phyloP scores from a whole-genome alignment of 345 rosid genomes.

The Gossypium thurberi region DNA sequence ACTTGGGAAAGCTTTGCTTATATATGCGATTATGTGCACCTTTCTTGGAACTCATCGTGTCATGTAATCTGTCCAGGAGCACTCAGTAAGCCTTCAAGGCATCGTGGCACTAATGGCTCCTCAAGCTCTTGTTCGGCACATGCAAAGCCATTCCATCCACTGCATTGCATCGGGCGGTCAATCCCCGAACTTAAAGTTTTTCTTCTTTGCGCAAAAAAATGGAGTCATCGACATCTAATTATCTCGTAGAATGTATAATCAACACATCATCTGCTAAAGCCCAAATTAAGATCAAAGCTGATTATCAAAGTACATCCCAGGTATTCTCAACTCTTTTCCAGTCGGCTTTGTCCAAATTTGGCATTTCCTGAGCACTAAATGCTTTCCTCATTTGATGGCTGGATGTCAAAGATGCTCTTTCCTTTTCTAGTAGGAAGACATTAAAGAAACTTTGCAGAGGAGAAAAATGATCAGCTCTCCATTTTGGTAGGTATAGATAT shows the following conservation, averaged over 20 bases:
- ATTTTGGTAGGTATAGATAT: neutral
- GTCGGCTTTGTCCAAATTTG: constrained; percentile 64
- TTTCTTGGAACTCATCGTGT: constrained; percentile 4
- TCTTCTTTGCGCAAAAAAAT: constrained; percentile 88
- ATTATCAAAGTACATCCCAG: constrained; percentile 64
- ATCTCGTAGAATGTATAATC: constrained; percentile 79
- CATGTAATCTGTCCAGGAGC: constrained; percentile 43
- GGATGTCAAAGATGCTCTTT: neutral
- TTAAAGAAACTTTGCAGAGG: neutral
- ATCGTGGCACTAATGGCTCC: constrained; percentile 60
- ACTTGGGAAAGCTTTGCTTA: neutral
- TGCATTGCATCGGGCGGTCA: constrained; percentile 97
- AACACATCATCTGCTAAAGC: constrained; percentile 72
- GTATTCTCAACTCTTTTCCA: constrained; percentile 50
- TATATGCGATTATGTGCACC: neutral
- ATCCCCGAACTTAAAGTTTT: constrained; percentile 81
- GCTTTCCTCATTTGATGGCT: neutral
- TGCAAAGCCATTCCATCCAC: constrained; percentile 79
- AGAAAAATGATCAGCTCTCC: neutral
- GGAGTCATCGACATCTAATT: constrained; percentile 45
- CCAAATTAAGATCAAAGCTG: constrained; percentile 72
- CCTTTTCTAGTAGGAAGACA: neutral
- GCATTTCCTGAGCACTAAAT: constrained; percentile 14
- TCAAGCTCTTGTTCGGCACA: constrained; percentile 69
- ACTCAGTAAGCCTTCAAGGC: constrained; percentile 58